Percentiles rank a stretch among this genome's conserved stretches.
phyloP scores from a whole-genome alignment of 208 protist species.

The Trypanosoma cruzi region DNA sequence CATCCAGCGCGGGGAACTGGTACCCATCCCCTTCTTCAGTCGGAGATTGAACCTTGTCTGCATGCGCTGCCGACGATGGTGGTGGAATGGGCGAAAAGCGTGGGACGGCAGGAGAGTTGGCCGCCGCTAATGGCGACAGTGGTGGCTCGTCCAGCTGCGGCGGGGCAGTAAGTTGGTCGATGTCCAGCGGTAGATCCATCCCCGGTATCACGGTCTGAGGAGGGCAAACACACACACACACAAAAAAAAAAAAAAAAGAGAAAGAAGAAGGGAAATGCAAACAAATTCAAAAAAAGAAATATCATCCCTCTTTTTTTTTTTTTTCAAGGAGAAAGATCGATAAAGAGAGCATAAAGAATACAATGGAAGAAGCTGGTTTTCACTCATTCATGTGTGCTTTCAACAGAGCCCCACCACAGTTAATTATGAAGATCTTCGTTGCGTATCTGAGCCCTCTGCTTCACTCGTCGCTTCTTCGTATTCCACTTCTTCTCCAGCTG shows the following conservation, averaged over 20 bases:
- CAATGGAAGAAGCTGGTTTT: no score
- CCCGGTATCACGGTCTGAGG: background rate
- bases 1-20: background rate
- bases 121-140: background rate
- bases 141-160: background rate
- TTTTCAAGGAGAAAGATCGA: background rate
- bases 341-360: no score
- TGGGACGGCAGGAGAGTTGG: background rate
- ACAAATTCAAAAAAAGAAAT: no score
- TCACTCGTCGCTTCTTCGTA: slow-evolving; percentile 83
- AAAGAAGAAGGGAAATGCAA: slow-evolving; percentile 16
- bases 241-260: slow-evolving; percentile 23
- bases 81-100: slow-evolving; percentile 20
- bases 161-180: slow-evolving; percentile 6
- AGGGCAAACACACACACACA: background rate
- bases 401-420: background rate
- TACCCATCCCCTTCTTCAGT: slow-evolving; percentile 8
- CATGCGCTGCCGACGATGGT: background rate
- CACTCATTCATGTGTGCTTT: background rate
- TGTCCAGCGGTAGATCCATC: slow-evolving; percentile 26
- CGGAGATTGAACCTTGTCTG: background rate
- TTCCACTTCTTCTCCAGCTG: slow-evolving; percentile 65
- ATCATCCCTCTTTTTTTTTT: no score
- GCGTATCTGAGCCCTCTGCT: slow-evolving; percentile 82
- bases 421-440: slow-evolving; percentile 82